Conservation (phyloP, 2,329 filamentous ascomycete genomes). For the Gaeumannomyces tritici region DNA sequence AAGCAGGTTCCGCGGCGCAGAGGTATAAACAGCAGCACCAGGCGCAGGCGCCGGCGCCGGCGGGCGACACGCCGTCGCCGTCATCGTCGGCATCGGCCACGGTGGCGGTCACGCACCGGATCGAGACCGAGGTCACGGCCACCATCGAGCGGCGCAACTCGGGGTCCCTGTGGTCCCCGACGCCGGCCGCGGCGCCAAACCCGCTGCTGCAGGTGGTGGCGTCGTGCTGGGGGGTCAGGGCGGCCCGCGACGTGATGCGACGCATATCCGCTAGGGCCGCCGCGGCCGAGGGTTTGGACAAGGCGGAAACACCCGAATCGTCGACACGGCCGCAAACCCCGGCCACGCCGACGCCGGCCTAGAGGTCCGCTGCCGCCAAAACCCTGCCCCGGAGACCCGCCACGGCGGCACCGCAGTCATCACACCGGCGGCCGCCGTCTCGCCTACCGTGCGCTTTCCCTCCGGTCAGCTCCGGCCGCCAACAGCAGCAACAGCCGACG, state of each 20-base stretch:
- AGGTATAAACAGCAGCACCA: neutral
- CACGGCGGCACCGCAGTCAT: neutral
- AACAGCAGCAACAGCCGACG: neutral
- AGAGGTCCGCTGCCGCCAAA: neutral
- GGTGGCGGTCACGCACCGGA: slow-evolving; percentile 14
- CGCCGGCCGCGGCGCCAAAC: slow-evolving; percentile 27
- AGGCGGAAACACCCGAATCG: slow-evolving; percentile 3
- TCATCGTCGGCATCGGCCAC: slow-evolving; percentile 1
- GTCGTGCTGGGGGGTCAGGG: slow-evolving; percentile 36
- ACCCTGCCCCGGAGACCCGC: neutral
- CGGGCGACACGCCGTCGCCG: neutral
- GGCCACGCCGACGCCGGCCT: neutral
- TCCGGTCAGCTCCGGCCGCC: neutral
- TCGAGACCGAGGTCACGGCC: slow-evolving; percentile 44
- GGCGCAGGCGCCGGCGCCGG: too few relatives aligned
- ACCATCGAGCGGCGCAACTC: slow-evolving; percentile 37
- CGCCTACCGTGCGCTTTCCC: neutral
- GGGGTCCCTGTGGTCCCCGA: slow-evolving; percentile 42
- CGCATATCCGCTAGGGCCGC: slow-evolving; percentile 10
- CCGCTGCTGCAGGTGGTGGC: slow-evolving; percentile 34
- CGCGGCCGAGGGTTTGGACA: neutral
- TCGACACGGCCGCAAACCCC: neutral
- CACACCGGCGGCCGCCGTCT: neutral
- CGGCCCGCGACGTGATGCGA: slow-evolving; percentile 31
- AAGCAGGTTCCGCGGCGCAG: neutral